phyloP scores from a whole-genome alignment of 73 alveolate species.

The Tetrahymena elliotti region DNA sequence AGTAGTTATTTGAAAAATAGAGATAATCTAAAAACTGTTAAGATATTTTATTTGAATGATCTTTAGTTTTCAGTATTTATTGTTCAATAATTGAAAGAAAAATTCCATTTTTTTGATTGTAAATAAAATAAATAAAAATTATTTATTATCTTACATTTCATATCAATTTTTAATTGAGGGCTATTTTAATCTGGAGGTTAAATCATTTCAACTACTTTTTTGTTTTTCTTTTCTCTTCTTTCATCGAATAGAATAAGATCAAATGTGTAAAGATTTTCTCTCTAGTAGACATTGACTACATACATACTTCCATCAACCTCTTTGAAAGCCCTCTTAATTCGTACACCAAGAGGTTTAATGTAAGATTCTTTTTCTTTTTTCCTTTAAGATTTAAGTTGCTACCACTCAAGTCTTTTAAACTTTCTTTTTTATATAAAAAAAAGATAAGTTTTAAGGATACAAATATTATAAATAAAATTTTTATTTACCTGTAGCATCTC shows the following conservation, averaged over 20 bases:
- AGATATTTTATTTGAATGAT: no score
- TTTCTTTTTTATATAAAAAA: no score
- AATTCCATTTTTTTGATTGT: no score
- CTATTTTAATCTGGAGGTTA: no score
- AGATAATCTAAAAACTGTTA: no score
- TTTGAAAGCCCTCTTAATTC: neutral
- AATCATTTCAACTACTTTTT: neutral
- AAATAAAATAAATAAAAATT: no score
- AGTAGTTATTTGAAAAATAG: no score
- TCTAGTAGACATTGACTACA: neutral
- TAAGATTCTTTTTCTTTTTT: neutral
- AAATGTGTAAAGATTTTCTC: neutral
- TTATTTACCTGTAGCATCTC: neutral
- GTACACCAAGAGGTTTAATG: neutral
- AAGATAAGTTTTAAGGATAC: neutral
- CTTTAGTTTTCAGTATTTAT: no score
- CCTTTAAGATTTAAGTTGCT: neutral
- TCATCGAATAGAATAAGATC: neutral
- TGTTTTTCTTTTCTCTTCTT: neutral
- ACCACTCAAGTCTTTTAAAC: neutral
- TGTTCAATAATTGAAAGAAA: no score
- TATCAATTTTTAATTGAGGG: no score
- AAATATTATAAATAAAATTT: neutral
- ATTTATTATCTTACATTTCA: no score
- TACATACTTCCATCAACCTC: neutral